phyloP scores from a whole-genome alignment of 2,329 filamentous ascomycete species.

The Monosporascus cannonballus region DNA sequence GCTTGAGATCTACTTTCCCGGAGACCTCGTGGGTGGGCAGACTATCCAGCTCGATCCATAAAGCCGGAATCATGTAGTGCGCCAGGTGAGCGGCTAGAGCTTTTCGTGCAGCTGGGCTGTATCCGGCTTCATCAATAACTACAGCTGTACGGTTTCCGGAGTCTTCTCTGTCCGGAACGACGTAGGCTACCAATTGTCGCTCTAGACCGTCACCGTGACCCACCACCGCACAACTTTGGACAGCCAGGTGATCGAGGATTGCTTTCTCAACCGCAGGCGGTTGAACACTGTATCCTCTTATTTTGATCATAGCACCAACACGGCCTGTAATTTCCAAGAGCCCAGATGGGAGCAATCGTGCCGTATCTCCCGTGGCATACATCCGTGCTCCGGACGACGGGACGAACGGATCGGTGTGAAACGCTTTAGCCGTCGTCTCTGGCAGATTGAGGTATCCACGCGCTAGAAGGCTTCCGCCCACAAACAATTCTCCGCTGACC shows the following conservation, averaged over 20 bases:
- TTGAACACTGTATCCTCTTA: slow-evolving; percentile 72
- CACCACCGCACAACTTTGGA: slow-evolving; percentile 64
- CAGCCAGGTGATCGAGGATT: slow-evolving; percentile 63
- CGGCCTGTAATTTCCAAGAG: slow-evolving; percentile 70
- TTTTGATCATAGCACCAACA: slow-evolving; percentile 75
- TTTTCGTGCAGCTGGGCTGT: slow-evolving; percentile 63
- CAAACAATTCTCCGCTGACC: slow-evolving; percentile 64
- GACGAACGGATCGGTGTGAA: slow-evolving; percentile 60
- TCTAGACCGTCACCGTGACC: slow-evolving; percentile 73
- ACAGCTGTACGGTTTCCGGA: slow-evolving; percentile 52
- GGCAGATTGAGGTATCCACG: slow-evolving; percentile 75
- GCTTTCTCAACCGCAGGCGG: slow-evolving; percentile 71
- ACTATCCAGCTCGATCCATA: slow-evolving; percentile 68
- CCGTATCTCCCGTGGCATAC: slow-evolving; percentile 70
- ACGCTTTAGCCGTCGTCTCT: slow-evolving; percentile 69
- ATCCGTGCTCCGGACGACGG: slow-evolving; percentile 55
- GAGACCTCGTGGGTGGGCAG: slow-evolving; percentile 74
- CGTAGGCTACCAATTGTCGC: slow-evolving; percentile 68
- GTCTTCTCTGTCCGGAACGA: slow-evolving; percentile 61
- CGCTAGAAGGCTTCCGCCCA: slow-evolving; percentile 68
- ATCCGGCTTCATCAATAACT: slow-evolving; percentile 63
- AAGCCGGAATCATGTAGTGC: slow-evolving; percentile 75
- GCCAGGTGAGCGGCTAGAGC: slow-evolving; percentile 61
- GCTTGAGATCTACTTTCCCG: slow-evolving; percentile 70
- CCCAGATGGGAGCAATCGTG: slow-evolving; percentile 60